Percentiles rank a stretch among this genome's conserved stretches.
Conservation (phyloP, 805 yeast species). For the Schizosaccharomyces octosporus region DNA sequence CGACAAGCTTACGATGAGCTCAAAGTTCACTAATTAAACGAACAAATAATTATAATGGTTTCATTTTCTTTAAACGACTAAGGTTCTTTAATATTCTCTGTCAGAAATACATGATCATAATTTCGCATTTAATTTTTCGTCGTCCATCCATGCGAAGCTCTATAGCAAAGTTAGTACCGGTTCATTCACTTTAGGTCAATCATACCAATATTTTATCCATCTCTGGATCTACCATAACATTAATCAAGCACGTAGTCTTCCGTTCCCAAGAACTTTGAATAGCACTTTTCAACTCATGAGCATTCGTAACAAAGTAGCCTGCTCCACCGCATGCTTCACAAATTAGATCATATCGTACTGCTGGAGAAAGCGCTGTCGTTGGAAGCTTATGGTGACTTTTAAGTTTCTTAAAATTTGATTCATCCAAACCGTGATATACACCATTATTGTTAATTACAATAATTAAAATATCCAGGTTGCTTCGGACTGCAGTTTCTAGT, state of each 20-base stretch:
- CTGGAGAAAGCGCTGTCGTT: conserved; percentile 32
- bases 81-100: neutral
- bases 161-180: neutral
- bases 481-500: conserved; percentile 40
- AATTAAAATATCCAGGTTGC: conserved; percentile 27
- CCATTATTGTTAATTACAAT: conserved; percentile 55
- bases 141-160: neutral
- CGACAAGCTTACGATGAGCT: neutral
- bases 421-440: conserved; percentile 37
- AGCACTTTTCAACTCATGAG: conserved; percentile 17
- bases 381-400: conserved; percentile 17
- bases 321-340: conserved; percentile 26
- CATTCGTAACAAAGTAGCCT: conserved; percentile 25
- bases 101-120: neutral
- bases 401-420: conserved; percentile 10
- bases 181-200: neutral
- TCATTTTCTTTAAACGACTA: neutral
- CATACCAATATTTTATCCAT: conserved; percentile 23
- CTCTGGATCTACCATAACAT: conserved; percentile 39
- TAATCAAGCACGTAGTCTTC: conserved; percentile 23
- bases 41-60: no score
- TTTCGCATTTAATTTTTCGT: neutral
- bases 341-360: conserved; percentile 32
- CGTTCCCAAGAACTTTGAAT: conserved; percentile 17
- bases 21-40: no score